Evolutionary conservation across 208 protist species (phyloP), one percentile per base, ranked within the genome.

Genomic region (Acanthamoeba lenticulata): DNA sequence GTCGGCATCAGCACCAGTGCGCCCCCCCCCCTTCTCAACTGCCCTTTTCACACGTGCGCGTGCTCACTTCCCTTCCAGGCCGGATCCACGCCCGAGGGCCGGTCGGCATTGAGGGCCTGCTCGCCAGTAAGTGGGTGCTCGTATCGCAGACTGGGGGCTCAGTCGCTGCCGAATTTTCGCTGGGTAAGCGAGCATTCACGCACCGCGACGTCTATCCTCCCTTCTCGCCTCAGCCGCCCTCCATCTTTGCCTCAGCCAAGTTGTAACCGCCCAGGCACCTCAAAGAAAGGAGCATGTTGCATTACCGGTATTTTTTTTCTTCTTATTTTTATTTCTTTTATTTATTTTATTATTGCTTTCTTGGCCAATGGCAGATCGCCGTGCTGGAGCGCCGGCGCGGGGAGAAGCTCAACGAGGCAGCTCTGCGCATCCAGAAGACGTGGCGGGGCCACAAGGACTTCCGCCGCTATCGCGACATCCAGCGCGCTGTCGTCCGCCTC

Each of bases 31-130:
- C 32, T 36, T 32, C 29, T 57, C 69, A 85, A 9, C 15, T 93
- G 29, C 52, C 4, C 3, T 45, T 38, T 4, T 93, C 62, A 11
- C 32, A 24, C 42, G 32, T 94, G 6, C 9, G 21, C 91, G 6
- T 27, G 24, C 38, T 17, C 60, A 49, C 36, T 67, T 57, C 11
- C 36, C 21, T 67, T 67, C 57, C 6, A 67, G 57, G 27, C 24
- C 65, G 92, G 57, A 98, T 98, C 72, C 98, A 98, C 95, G 98
- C 98, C 11, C 97, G 98, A 55, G 98, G 98, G 5, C 98, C 98
- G 1, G 98, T 99, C 7, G 98, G 98, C n/a, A 96, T 98, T 36
- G 97, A 98, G 93, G 98, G 98, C 9, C 95, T 99, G 27, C 92
- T 98, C 49, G 98, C 97, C 36, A 95, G 91, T 32, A 96, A 97